A percentile compares a stretch with the other conserved stretches of the same genome.
Conservation (phyloP, 169 alveolate genomes). For the Eimeria acervulina region DNA sequence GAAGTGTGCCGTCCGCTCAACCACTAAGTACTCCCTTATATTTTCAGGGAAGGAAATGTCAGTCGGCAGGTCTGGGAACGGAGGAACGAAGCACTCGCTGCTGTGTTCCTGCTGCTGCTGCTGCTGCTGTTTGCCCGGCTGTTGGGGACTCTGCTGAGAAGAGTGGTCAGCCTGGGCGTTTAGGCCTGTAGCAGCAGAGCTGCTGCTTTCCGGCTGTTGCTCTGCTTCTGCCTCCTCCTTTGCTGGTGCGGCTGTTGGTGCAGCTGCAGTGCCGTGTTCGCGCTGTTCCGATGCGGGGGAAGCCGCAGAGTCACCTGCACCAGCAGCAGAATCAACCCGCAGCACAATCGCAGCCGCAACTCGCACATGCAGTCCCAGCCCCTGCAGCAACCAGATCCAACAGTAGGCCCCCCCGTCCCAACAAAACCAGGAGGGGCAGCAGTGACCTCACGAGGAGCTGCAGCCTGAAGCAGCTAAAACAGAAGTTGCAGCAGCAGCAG, state of each 20-base stretch:
- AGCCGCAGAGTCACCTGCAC: not conserved
- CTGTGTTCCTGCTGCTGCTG: not conserved
- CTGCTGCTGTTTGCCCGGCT: slow-evolving; percentile 16
- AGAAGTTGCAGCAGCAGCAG: not conserved
- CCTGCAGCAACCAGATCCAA: not conserved
- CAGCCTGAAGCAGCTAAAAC: not conserved
- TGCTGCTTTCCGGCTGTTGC: not conserved
- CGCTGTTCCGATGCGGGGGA: slow-evolving; percentile 8
- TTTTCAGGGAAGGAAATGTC: slow-evolving; percentile 42
- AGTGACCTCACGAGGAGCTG: not conserved
- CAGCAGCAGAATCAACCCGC: slow-evolving; percentile 9
- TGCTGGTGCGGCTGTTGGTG: not conserved
- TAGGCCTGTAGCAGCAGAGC: not conserved
- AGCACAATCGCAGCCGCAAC: not conserved
- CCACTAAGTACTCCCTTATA: slow-evolving; percentile 76
- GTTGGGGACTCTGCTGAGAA: not conserved
- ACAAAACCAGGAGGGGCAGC: not conserved
- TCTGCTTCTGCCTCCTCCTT: slow-evolving; percentile 16
- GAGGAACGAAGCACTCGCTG: slow-evolving; percentile 44
- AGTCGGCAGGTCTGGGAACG: slow-evolving; percentile 41
- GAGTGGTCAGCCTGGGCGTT: not conserved
- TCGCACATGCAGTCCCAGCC: not conserved
- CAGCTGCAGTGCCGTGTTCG: slow-evolving; percentile 35
- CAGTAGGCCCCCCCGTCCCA: not conserved
- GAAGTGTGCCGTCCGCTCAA: slow-evolving; percentile 83